Base-by-base conservation (phyloP, 2,329 filamentous ascomycete genomes). In the Cercospora sp. region DNA sequence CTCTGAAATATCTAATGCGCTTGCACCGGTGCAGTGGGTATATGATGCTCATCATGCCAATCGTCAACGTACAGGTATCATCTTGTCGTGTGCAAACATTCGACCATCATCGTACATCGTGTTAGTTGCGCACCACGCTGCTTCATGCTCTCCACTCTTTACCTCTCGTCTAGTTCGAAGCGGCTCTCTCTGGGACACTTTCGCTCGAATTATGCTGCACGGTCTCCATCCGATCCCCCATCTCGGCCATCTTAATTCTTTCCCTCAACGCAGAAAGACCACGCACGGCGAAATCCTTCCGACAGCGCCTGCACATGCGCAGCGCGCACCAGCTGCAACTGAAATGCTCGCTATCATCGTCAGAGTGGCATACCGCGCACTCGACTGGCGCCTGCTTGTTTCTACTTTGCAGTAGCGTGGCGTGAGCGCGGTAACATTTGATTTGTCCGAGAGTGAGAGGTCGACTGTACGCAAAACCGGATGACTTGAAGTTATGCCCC, bases 371-470 rank as follows among this genome's bases (percentile, higher is more conserved):
- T 12, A 78, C 72, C 12, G 75, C 74, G 67, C 77, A 78, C 66
- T 78, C 77, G 20, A 78, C 76, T 5, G 75, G 76, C 20, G 75
- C 75, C 40, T 71, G 61, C 64, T 74, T 75, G 72, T 78, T 78
- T 31, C 70, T 70, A 55, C 67, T 73, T n/a, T 60, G 71, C 31
- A 76, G 67, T 18, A 78, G 68, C n/a, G 69, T 67, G 45, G 53
- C 53, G 69, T 79, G 76, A 4, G 65, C 66, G 61, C 72, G 73
- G 59, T 73, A 76, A 69, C 77, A 78, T 57, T 74, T 74, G 55
- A 77, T 63, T 63, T 77, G 76, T 8, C 69, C 66, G 65, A 75
- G 60, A 13, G 70, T 73, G 30, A 78, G 67, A 5, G 76, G 69
- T 7, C 73, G 75, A 12, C 73, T 73, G 71, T 74, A 78, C 5